Percentiles rank a stretch among this genome's conserved stretches.
These are phyloP conservation scores for Komagataella pseudopastoris DNA, from an alignment of 805 yeast genomes.

Conservation along the genomic window DNA sequence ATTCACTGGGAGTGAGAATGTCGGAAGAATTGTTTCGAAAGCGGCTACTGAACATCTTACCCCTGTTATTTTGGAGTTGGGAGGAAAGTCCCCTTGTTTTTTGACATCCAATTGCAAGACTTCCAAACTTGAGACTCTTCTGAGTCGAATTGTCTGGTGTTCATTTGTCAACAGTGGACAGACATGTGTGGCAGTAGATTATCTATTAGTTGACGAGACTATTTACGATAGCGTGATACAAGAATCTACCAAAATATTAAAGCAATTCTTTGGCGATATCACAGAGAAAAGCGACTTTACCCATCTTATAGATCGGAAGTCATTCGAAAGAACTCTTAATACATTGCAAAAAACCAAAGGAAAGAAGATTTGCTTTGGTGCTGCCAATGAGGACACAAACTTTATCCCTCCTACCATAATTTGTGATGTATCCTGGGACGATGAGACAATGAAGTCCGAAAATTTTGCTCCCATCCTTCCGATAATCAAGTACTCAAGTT, in stretches of 20 bases:
- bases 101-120: conserved; percentile 31
- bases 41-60: conserved; percentile 81
- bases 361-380: conserved; percentile 32
- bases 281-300: conserved; percentile 28
- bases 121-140: conserved; percentile 25
- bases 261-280: conserved; percentile 31
- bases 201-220: conserved; percentile 50
- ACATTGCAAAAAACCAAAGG: conserved; percentile 40
- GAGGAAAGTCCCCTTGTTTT: conserved; percentile 86
- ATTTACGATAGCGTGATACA: conserved; percentile 38
- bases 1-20: conserved; percentile 70
- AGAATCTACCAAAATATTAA: conserved; percentile 24
- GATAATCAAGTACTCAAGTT: conserved; percentile 35
- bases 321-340: conserved; percentile 31
- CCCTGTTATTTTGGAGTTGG: conserved; percentile 72
- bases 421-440: conserved; percentile 48
- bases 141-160: conserved; percentile 67
- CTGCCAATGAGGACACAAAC: conserved; percentile 18
- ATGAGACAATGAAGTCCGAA: conserved; percentile 62
- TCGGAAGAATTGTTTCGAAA: conserved; percentile 64
- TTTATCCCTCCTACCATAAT: conserved; percentile 66
- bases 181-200: conserved; percentile 85
- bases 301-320: conserved; percentile 44
- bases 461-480: conserved; percentile 83
- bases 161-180: conserved; percentile 77